Evolutionary conservation across 495 filamentous ascomycete genomes (phyloP).

Genomic region (Lasiosphaeris hirsuta): DNA sequence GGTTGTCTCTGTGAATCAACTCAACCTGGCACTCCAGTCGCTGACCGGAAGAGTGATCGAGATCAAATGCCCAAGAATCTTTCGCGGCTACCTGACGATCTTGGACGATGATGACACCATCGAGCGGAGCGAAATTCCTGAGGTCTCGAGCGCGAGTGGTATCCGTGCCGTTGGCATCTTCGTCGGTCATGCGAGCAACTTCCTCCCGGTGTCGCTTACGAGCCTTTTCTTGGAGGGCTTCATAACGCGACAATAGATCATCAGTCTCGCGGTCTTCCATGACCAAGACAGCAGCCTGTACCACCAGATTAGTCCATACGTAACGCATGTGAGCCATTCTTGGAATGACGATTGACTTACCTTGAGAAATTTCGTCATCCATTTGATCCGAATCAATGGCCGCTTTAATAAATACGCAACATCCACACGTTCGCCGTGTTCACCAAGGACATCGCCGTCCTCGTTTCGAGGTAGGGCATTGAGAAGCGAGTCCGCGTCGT

Average conservation of each 20-base stretch:
- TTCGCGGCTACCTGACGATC: slow-evolving; percentile 76
- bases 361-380: slow-evolving; percentile 80
- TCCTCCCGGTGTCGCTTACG: slow-evolving; percentile 81
- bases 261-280: slow-evolving; percentile 27
- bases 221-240: slow-evolving; percentile 71
- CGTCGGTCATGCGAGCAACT: slow-evolving; percentile 81
- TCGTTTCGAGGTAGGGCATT: slow-evolving; percentile 72
- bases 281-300: slow-evolving; percentile 44
- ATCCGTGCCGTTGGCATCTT: slow-evolving; percentile 82
- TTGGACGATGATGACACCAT: slow-evolving; percentile 67
- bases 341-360: slow-evolving; percentile 34
- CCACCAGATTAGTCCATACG: neutral
- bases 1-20: slow-evolving; percentile 76
- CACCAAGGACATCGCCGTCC: slow-evolving; percentile 72
- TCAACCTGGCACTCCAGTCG: slow-evolving; percentile 86
- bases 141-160: slow-evolving; percentile 73
- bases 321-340: neutral
- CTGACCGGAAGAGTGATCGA: slow-evolving; percentile 87
- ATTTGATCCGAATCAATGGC: slow-evolving; percentile 83
- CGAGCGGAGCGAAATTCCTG: slow-evolving; percentile 64
- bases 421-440: slow-evolving; percentile 85
- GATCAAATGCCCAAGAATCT: slow-evolving; percentile 81
- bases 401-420: slow-evolving; percentile 90
- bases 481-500: slow-evolving; percentile 57
- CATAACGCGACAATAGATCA: slow-evolving; percentile 45